Conservation (phyloP, 345 rosid genomes). For the Populus euphratica region DNA sequence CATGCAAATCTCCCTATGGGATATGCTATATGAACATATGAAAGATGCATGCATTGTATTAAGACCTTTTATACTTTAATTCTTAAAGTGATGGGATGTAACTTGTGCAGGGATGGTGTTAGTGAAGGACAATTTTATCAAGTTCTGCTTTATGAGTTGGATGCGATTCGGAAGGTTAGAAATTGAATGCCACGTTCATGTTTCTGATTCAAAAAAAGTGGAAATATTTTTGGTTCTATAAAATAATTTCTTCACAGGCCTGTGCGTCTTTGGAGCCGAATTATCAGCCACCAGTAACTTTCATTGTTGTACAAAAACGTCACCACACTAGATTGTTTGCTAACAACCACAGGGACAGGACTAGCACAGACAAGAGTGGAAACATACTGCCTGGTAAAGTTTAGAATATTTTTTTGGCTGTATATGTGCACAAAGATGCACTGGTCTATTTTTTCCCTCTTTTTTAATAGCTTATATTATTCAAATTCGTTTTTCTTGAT, state of each 20-base stretch:
- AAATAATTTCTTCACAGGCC: conserved; percentile 43
- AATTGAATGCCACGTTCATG: neutral
- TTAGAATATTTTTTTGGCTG: neutral
- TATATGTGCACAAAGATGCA: neutral
- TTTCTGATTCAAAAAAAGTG: neutral
- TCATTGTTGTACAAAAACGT: conserved; percentile 93
- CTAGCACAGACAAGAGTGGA: conserved; percentile 86
- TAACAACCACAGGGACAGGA: conserved; percentile 86
- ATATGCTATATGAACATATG: neutral
- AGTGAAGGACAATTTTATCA: conserved; percentile 98
- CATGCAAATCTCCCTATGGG: neutral
- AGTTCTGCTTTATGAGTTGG: conserved; percentile 75
- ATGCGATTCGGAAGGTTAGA: conserved; percentile 75
- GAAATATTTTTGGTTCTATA: conserved; percentile 3
- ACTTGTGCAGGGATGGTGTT: conserved; percentile 79
- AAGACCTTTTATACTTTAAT: neutral
- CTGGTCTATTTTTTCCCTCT: neutral
- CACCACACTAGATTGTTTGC: conserved; percentile 96
- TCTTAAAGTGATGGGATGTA: neutral
- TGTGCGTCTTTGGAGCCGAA: conserved; percentile 97
- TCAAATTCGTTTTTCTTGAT: neutral
- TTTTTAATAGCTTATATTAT: neutral
- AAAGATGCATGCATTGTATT: neutral
- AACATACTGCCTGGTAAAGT: conserved; percentile 81
- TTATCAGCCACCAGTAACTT: conserved; percentile 97